Base-by-base conservation (phyloP, 495 filamentous ascomycete species). In the Lasiosphaeria miniovina region DNA sequence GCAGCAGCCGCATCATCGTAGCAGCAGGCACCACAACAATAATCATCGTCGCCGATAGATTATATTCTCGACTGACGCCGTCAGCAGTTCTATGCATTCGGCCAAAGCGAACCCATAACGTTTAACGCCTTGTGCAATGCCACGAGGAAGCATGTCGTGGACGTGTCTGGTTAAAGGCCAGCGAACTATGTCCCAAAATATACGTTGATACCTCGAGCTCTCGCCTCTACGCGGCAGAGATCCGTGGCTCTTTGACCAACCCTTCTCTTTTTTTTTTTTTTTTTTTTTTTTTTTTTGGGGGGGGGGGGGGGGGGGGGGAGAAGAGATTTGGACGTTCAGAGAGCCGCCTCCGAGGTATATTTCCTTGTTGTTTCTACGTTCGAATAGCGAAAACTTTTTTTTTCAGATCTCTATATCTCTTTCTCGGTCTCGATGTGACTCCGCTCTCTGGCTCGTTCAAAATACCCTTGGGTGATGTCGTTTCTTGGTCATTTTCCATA, bases 131-230 rank as follows among this genome's bases (percentile, higher is more conserved):
- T 46, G 7, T 7, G 8, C 38, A 41, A 41, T 41, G 12, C 38
- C 12, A 46, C 12, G 43, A n/a, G 12, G 5, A 46, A 5, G 12
- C 43, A 46, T n/a, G 12, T n/a, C 5, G 43, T 14, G 12, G 43
- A 14, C 12, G 43, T 5, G 43, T 11, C 15, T 9, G 43, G 12
- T 46, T 11, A 46, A 46, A 14, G 15, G 12, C 7, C 12, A 5
- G 6, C 11, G 8, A 46, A n/a, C 7, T n/a, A 43, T 34, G 52
- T 45, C 36, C 15, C 50, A 15, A 9, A 14, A 46, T 14, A 46
- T 46, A 46, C 43, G 43, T 46, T 46, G 43, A 46, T 46, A n/a
- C 43, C 43, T 9, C 43, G 8, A n/a, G 12, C 43, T 46, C 43
- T 7, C 38, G 7, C 43, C 43, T 14, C 15, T 46, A 14, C 38